Conservation (phyloP, 805 yeast species). For the Candida qinlingensis region DNA sequence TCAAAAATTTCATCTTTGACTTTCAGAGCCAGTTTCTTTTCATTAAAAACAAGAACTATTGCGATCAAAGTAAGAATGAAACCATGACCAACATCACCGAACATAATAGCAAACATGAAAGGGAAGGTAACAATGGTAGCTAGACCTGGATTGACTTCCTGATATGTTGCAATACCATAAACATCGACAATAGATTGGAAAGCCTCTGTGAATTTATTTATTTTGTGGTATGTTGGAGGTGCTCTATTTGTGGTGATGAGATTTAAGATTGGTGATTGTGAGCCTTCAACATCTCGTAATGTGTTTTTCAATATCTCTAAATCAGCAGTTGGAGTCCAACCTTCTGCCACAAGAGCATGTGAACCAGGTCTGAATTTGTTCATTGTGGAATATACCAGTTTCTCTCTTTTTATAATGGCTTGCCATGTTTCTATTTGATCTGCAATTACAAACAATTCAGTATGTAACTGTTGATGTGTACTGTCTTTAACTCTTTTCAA, state of each 20-base stretch:
- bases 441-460: slow-evolving; percentile 78
- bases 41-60: slow-evolving; percentile 63
- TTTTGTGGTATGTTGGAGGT: slow-evolving; percentile 93
- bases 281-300: slow-evolving; percentile 46
- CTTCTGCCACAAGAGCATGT: slow-evolving; percentile 91
- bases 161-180: slow-evolving; percentile 88
- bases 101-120: slow-evolving; percentile 98
- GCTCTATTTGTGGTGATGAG: slow-evolving; percentile 69
- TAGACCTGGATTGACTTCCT: slow-evolving; percentile 93
- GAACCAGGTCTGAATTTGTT: slow-evolving; percentile 78
- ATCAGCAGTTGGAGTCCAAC: slow-evolving; percentile 90
- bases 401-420: slow-evolving; percentile 66
- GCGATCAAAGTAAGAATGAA: slow-evolving; percentile 75
- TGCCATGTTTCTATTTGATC: slow-evolving; percentile 74
- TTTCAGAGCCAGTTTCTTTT: slow-evolving; percentile 59
- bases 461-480: slow-evolving; percentile 61
- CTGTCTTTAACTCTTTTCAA: slow-evolving; percentile 56
- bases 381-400: slow-evolving; percentile 72
- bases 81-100: slow-evolving; percentile 98
- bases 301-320: slow-evolving; percentile 59
- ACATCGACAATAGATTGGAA: slow-evolving; percentile 94
- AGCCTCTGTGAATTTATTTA: slow-evolving; percentile 91
- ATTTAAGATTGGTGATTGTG: slow-evolving; percentile 36
- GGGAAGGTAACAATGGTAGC: slow-evolving; percentile 96
- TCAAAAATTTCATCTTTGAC: slow-evolving; percentile 91